phyloP scores from a whole-genome alignment of 371 early-diverging fungal species.

The Mucor ambiguus region DNA sequence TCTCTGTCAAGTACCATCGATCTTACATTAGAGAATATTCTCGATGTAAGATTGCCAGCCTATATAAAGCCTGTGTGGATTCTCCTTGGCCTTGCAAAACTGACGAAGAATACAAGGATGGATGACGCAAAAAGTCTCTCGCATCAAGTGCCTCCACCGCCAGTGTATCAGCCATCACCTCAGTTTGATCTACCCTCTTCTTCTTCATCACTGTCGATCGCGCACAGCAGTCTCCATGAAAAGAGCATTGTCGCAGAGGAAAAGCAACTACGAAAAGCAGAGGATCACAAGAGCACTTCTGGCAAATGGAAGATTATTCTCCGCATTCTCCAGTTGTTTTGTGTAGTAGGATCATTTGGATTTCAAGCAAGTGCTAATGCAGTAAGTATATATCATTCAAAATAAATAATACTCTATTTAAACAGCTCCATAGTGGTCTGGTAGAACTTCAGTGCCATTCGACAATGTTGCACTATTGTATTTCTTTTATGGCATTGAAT shows the following conservation, averaged over 20 bases:
- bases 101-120: no score
- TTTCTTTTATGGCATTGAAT: constrained; percentile 24
- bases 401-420: no score
- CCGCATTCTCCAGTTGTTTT: constrained; percentile 2
- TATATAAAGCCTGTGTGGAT: neutral
- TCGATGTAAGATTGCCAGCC: neutral
- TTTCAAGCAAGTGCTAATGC: constrained; percentile 39
- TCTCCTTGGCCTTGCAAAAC: no score
- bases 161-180: neutral
- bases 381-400: constrained; percentile 13
- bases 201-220: neutral
- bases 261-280: neutral
- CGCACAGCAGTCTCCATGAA: neutral
- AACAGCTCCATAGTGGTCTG: neutral
- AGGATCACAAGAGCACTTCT: neutral
- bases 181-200: neutral
- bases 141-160: neutral
- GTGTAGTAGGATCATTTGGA: constrained; percentile 35
- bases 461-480: constrained; percentile 20
- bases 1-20: neutral
- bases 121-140: neutral
- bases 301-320: neutral
- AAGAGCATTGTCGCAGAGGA: neutral
- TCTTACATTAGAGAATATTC: neutral
- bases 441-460: constrained; percentile 9